phyloP scores from a whole-genome alignment of 2,329 filamentous ascomycete species.

The Botrytis hyacinthi region DNA sequence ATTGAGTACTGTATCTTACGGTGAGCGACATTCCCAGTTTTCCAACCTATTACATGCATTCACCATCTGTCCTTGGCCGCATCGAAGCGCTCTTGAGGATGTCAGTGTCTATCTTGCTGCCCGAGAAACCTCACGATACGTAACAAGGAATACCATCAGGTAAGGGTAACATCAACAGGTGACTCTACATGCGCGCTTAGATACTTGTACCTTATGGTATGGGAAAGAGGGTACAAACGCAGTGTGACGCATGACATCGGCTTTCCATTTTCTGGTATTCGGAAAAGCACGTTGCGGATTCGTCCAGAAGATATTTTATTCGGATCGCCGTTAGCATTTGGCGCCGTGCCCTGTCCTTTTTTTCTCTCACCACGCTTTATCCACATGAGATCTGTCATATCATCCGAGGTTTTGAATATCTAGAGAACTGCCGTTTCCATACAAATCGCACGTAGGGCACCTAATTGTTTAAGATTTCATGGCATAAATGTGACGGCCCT shows the following conservation, averaged over 20 bases:
- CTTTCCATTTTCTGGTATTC: conserved; percentile 14
- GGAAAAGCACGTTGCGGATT: conserved; percentile 15
- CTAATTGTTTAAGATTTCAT: conserved; percentile 12
- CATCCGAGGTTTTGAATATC: conserved; percentile 6
- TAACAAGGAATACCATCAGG: background rate
- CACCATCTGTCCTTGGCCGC: conserved; percentile 15
- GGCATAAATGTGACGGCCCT: background rate
- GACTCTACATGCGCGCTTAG: conserved; percentile 22
- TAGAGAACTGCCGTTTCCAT: background rate
- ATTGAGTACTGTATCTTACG: conserved; percentile 14
- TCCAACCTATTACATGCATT: conserved; percentile 5
- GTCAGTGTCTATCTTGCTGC: conserved; percentile 4
- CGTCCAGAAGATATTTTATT: conserved; percentile 9
- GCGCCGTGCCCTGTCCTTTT: conserved; percentile 10
- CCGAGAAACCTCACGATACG: background rate
- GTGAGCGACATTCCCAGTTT: conserved; percentile 14
- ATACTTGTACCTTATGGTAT: background rate
- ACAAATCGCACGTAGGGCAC: background rate
- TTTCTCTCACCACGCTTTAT: background rate
- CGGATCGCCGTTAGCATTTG: conserved; percentile 4
- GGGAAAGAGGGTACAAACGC: conserved; percentile 16
- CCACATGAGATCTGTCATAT: conserved; percentile 17
- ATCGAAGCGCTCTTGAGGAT: conserved; percentile 14
- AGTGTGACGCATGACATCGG: conserved; percentile 22
- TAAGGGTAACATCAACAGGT: conserved; percentile 11